Percentiles rank a stretch among this genome's conserved stretches.
Conservation (phyloP, 2,329 filamentous ascomycete genomes). For the Dactylonectria macrodidyma region DNA sequence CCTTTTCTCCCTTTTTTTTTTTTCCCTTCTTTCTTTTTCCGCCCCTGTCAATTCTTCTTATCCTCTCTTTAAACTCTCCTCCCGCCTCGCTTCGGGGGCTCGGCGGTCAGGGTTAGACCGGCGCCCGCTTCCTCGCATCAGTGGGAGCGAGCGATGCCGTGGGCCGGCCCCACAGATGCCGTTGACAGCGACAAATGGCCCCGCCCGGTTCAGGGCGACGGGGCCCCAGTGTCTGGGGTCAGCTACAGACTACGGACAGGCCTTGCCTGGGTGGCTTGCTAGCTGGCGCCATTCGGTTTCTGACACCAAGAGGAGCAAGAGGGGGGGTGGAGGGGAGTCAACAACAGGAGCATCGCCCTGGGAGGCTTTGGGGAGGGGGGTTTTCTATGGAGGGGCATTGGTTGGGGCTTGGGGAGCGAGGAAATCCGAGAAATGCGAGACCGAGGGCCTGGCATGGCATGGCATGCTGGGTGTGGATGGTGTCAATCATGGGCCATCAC, state of each 20-base stretch:
- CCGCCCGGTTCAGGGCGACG: constrained; percentile 20
- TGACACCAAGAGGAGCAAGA: no score
- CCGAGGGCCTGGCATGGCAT: constrained; percentile 17
- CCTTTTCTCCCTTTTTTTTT: neutral
- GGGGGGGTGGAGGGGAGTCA: no score
- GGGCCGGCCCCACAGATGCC: constrained; percentile 26
- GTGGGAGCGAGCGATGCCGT: constrained; percentile 24
- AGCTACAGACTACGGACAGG: neutral
- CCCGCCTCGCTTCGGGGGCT: constrained; percentile 6
- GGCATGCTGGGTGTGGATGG: neutral
- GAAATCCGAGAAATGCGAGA: constrained; percentile 24
- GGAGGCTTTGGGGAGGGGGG: neutral
- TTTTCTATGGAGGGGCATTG: constrained; percentile 7
- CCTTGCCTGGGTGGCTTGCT: neutral
- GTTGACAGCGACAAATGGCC: constrained; percentile 19
- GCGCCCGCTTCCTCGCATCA: constrained; percentile 4
- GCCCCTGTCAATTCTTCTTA: no score
- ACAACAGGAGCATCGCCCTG: no score
- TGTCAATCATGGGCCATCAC: constrained; percentile 11
- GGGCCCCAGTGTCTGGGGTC: constrained; percentile 20
- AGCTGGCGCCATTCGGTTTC: constrained; percentile 4
- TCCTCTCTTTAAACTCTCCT: neutral
- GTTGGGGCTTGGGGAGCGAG: neutral
- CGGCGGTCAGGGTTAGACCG: constrained; percentile 16
- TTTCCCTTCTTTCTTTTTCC: neutral